A percentile compares a stretch with the other conserved stretches of the same genome.
phyloP scores from a whole-genome alignment of 306 rosid species.

The Acacia confusa region DNA sequence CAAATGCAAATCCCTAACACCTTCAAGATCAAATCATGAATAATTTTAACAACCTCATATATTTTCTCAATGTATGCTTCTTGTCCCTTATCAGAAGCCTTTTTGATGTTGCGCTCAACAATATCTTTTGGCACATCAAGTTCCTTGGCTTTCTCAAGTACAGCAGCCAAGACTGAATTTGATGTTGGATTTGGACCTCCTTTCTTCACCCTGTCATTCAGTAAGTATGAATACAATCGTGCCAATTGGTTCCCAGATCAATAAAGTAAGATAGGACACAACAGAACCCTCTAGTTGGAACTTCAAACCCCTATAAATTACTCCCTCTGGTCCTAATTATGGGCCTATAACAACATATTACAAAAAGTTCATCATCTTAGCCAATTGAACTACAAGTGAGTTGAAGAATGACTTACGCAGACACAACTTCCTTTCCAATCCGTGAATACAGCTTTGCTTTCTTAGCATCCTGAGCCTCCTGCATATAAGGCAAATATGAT shows the following conservation, averaged over 20 bases:
- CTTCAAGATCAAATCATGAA: constrained; percentile 24
- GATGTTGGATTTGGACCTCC: constrained; percentile 80
- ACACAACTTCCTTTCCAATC: constrained; percentile 91
- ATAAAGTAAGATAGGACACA: not conserved
- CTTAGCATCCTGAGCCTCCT: constrained; percentile 78
- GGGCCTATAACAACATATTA: not conserved
- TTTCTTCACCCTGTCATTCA: constrained; percentile 61
- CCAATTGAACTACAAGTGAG: not conserved
- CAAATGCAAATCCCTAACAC: constrained; percentile 2
- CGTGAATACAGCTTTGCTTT: constrained; percentile 75
- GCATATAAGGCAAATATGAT: constrained; percentile 27
- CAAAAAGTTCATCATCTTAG: not conserved
- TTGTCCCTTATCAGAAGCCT: constrained; percentile 89
- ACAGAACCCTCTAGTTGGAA: constrained; percentile 18
- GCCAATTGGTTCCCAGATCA: constrained; percentile 12
- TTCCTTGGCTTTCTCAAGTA: constrained; percentile 89
- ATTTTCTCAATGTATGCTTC: constrained; percentile 86
- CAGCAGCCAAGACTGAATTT: constrained; percentile 68
- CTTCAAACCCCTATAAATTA: constrained; percentile 11
- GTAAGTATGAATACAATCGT: constrained; percentile 21
- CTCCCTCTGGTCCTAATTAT: not conserved
- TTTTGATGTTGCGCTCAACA: constrained; percentile 85
- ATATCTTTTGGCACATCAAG: constrained; percentile 93
- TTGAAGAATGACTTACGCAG: constrained; percentile 67
- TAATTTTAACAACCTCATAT: constrained; percentile 58